Base-by-base conservation (phyloP, 163 green algal species). In the Chloromonas sp. region DNA sequence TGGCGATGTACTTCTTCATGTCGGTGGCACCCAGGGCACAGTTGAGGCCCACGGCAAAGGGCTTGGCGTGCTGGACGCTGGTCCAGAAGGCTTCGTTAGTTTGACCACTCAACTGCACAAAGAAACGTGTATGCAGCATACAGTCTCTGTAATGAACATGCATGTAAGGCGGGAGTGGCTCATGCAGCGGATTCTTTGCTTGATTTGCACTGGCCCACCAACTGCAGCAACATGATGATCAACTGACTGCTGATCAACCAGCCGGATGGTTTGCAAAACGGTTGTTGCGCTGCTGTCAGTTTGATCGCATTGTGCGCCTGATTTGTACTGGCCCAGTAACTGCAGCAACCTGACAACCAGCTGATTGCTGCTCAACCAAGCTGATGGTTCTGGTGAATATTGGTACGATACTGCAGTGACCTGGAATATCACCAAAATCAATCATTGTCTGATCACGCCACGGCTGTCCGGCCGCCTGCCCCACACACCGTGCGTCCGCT, bases 1-100 rank as follows among this genome's bases (percentile, higher is more conserved):
- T 98, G 87, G 95, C 93, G 0, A 99, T 89, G 89, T 99, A 99
- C 85, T 92, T 87, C 82, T 95, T 92, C 97, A 99, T 99, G 91
- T 99, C 97, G 57, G 83, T 88, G 36, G 97, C 97, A 14, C 97
- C 97, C 84, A 99, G 94, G 0, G 97, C 97, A 83, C 97, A 99
- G 94, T 99, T 99, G 58, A 99, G 93, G 58, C 97, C 97, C 57
- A 99, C 89, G 0, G 97, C 97, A 85, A 99, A 90, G 60, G 96
- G 96, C 87, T 95, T 95, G 85, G 94, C 92, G 82, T 99, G 97
- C 81, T 80, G 90, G 60, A 99, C 87, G 87, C 91, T 97, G 94
- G 98, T 97, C 97, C 96, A 99, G 92, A 99, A 99, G 0, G 97
- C 97, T 93, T 99, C 97, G 87, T 98, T 98, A 84, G 97, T 99